Evolutionary conservation across 2,329 filamentous ascomycete genomes (phyloP), one percentile per base, ranked within the genome.

Genomic region (Metarhizium anisopliae): DNA sequence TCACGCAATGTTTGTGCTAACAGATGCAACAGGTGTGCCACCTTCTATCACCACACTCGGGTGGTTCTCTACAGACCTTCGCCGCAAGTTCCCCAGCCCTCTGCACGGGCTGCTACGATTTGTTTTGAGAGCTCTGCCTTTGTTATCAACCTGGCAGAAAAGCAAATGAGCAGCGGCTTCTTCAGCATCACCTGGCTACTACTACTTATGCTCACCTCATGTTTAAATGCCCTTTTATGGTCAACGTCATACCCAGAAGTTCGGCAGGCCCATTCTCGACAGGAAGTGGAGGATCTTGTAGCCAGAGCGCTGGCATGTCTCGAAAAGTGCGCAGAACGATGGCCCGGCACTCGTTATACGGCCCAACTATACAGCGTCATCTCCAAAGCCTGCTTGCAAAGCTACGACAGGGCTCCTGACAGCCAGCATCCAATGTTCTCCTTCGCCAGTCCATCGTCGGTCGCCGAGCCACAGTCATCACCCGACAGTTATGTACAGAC

Each of bases 101-200:
- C 90, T 0, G 70, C 86, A 7, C 74, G 80, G n/a, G 90, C 92
- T 1, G 93, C 93, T 1, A 74, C 81, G 36, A 86, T 84, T 62
- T 97, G 92, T 67, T 96, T 88, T 65, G 85, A 94, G 50, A 91
- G 90, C 45, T 86, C 90, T 50, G 79, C 85, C 11, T 89, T 84
- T 70, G 92, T 96, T 66, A 89, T 96, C 63, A 80, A 86, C 61
- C 83, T 93, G 67, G 87, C 91, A 49, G 84, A 83, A 66, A 85
- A 87, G 64, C 91, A 96, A 69, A 87, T 96, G 66, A 82, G 86
- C 61, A 84, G 81, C 16, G 80, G 82, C 14, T 85, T 84, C 25
- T 83, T 94, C 11, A 93, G 96, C 66, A 78, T 96, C 58, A 96
- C 92, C 1, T 97, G 93, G 93, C 86, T 96, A 47, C 96, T 96